These are phyloP conservation scores for Mucor racemosus DNA, from an alignment of 371 early-diverging fungal species.

Conservation along the genomic window DNA sequence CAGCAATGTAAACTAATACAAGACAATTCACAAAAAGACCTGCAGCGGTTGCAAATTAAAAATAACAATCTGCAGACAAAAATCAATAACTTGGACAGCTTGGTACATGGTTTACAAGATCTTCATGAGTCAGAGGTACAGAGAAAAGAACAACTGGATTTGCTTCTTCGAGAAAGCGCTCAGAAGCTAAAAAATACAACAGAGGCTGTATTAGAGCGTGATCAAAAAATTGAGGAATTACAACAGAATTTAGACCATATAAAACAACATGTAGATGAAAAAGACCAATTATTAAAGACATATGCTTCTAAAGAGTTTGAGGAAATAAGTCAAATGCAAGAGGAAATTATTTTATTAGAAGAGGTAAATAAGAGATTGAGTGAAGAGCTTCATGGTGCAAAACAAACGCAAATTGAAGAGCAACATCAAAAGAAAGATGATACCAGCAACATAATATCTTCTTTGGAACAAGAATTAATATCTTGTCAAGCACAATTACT, in stretches of 20 bases:
- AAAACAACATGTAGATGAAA: constrained; percentile 5
- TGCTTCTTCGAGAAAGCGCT: constrained; percentile 4
- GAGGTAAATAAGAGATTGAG: constrained; percentile 5
- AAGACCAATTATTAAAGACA: background rate
- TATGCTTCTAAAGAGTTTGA: background rate
- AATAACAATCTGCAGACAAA: background rate
- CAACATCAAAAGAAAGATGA: constrained; percentile 2
- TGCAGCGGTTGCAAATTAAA: background rate
- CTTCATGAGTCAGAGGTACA: background rate
- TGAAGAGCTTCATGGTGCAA: background rate
- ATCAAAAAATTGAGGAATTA: background rate
- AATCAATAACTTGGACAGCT: background rate
- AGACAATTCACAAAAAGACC: background rate
- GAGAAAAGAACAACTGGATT: constrained; percentile 6
- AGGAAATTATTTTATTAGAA: background rate
- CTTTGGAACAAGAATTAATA: constrained; percentile 11
- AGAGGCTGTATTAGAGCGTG: constrained; percentile 6
- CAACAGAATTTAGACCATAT: background rate
- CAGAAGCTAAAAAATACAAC: background rate
- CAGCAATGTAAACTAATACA: background rate
- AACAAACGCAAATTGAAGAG: background rate
- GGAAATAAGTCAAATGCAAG: background rate
- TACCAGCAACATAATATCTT: background rate
- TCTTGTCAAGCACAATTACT: constrained; percentile 13
- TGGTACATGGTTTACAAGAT: background rate